Conservation (phyloP, 805 yeast genomes). For the Teunomyces panamensis region DNA sequence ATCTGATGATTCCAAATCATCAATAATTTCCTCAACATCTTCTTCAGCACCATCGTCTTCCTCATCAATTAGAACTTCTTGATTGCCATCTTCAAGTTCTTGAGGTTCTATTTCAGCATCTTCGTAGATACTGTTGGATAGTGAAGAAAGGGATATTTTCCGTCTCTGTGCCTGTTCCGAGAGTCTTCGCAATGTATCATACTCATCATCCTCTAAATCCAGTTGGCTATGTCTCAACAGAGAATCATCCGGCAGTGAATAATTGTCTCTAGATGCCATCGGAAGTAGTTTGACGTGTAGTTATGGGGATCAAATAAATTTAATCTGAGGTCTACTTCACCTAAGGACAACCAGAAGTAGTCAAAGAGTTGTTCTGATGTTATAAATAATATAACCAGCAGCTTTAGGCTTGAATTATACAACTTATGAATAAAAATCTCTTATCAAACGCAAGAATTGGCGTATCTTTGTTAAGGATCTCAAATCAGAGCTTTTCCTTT, state of each 20-base stretch:
- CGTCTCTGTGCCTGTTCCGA: conserved; percentile 34
- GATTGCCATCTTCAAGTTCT: conserved; percentile 16
- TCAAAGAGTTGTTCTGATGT: background rate
- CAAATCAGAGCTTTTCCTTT: background rate
- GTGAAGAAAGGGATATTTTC: conserved; percentile 13
- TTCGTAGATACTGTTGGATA: conserved; percentile 14
- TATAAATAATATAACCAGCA: background rate
- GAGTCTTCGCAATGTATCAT: conserved; percentile 33
- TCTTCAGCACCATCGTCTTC: conserved; percentile 11
- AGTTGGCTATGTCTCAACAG: background rate
- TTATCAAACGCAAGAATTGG: background rate
- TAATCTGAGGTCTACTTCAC: background rate
- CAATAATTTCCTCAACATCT: conserved; percentile 10
- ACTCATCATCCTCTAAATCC: conserved; percentile 19
- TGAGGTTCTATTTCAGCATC: conserved; percentile 3
- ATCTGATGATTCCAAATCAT: conserved; percentile 16
- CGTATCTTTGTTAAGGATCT: background rate
- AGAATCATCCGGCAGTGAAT: background rate
- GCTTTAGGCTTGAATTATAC: background rate
- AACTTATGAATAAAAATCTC: background rate
- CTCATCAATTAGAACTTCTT: conserved; percentile 17
- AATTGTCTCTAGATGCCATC: background rate
- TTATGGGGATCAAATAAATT: background rate
- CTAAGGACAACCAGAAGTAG: background rate
- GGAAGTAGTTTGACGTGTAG: background rate